These are phyloP conservation scores for Phytophthora idaei DNA, from an alignment of 352 stramenopile species.

Conservation along the genomic window DNA sequence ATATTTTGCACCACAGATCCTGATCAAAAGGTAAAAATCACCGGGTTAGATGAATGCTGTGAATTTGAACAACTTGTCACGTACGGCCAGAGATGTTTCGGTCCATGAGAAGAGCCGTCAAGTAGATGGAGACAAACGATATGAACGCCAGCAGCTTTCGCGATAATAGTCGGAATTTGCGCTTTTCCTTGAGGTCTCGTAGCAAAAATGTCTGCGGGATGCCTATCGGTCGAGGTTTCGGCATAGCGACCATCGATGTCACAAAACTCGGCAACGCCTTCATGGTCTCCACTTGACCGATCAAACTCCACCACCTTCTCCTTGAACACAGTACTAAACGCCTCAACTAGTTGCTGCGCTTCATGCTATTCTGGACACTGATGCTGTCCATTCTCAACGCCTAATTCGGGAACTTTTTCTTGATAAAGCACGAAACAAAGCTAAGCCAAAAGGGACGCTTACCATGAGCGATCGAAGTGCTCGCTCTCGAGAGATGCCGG, in stretches of 20 bases:
- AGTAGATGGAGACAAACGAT: conserved; percentile 68
- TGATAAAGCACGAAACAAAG: background rate
- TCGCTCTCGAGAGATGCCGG: background rate
- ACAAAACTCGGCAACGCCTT: conserved; percentile 53
- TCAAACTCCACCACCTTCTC: background rate
- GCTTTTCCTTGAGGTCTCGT: conserved; percentile 70
- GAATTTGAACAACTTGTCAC: conserved; percentile 16
- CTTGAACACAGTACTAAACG: background rate
- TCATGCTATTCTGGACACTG: conserved; percentile 23
- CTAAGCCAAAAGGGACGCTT: background rate
- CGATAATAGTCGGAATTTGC: conserved; percentile 68
- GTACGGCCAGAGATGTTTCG: conserved; percentile 75
- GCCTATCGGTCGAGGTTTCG: conserved; percentile 20
- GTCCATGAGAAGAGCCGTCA: conserved; percentile 62
- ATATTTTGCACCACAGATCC: conserved; percentile 61
- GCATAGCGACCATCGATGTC: conserved; percentile 16
- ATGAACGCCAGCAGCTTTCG: conserved; percentile 71
- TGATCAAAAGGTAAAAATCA: conserved; percentile 16
- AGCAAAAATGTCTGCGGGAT: conserved; percentile 63
- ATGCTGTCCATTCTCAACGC: background rate
- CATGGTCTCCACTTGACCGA: conserved; percentile 32
- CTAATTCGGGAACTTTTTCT: conserved; percentile 1
- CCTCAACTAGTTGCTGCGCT: background rate
- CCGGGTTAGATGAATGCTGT: background rate
- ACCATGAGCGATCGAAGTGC: background rate